phyloP scores from a whole-genome alignment of 768 basidiomycete species.

The Xerocomellus intermedius region DNA sequence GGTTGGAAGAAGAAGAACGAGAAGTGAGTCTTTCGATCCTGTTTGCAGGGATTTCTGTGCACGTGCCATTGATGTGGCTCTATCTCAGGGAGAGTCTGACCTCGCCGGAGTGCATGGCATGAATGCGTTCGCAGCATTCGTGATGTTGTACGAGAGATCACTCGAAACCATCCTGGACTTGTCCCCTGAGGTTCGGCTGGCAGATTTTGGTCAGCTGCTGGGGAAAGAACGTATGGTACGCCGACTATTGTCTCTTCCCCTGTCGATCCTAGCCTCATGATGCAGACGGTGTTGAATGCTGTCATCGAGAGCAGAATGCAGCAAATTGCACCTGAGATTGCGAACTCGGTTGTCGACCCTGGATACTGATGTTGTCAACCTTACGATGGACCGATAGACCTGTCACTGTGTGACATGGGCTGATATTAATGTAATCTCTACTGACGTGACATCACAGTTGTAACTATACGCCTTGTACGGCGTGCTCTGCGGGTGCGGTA shows the following conservation, averaged over 20 bases:
- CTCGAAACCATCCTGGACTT: slow-evolving; percentile 57
- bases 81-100: slow-evolving; percentile 56
- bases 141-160: slow-evolving; percentile 54
- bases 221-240: slow-evolving; percentile 55
- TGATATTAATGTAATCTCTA: slow-evolving; percentile 31
- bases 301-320: slow-evolving; percentile 36
- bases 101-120: slow-evolving; percentile 57
- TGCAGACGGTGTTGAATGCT: slow-evolving; percentile 36
- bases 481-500: slow-evolving; percentile 20
- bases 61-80: slow-evolving; percentile 15
- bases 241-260: slow-evolving; percentile 7
- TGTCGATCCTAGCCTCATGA: slow-evolving; percentile 7
- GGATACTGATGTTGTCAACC: slow-evolving; percentile 10
- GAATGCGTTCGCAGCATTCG: slow-evolving; percentile 68
- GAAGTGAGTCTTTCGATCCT: slow-evolving; percentile 40
- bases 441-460: slow-evolving; percentile 29
- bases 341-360: slow-evolving; percentile 14
- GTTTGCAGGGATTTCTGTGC: slow-evolving; percentile 3
- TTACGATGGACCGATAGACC: slow-evolving; percentile 2
- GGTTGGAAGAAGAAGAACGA: slow-evolving; percentile 56
- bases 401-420: slow-evolving; percentile 7
- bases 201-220: slow-evolving; percentile 45
- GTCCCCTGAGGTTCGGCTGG: slow-evolving; percentile 45
- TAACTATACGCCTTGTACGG: slow-evolving; percentile 18
- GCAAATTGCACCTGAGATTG: slow-evolving; percentile 22